Evolutionary conservation across 2,329 filamentous ascomycete species (phyloP), one percentile per base, ranked within the genome.

Genomic region (Colletotrichum somersetense): DNA sequence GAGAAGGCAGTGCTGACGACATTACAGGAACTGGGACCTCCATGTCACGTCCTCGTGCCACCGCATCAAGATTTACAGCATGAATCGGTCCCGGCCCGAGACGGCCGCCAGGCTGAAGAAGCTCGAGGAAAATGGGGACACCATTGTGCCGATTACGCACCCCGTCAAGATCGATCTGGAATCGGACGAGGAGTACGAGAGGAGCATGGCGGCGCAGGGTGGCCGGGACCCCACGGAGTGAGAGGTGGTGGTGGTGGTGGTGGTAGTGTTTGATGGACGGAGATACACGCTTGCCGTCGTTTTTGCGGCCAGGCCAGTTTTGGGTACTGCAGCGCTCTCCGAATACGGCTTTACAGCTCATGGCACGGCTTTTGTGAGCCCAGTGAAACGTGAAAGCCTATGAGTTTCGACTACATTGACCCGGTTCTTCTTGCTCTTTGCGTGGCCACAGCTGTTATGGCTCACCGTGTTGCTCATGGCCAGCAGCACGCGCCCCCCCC

Each of bases 21-120:
- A 84, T 16, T 82, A 87, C 0, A 91, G 87, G 87, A 92, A 92
- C 76, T 92, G 89, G 89, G 89, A 88, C 26, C 79, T 92, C 26
- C 90, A 92, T 76, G 89, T 92, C 5, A 92, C 90, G 0, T 88
- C 85, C 10, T 89, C 85, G 2, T 89, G 87, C 68, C 90, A 92
- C 74, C 83, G 89, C 1, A 84, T 92, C 75, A 87, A 85, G 67
- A 79, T 91, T 7, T 92, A 91, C 78, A 91, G 89, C 75, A 85
- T 92, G 67, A 92, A 92, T 79, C 85, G 80, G 75, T 82, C 79
- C 1, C 84, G 81, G 55, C 83, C 85, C 1, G 74, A 74, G 6
- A 91, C 89, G 0, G 84, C 83, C 30, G 79, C 79, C 53, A 81
- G 89, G 1, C 79, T 91, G 40, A 84, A 85, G 63, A 77, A 85